These are phyloP conservation scores for Metschnikowia reukaufii DNA, from an alignment of 805 yeast genomes.

Conservation along the genomic window DNA sequence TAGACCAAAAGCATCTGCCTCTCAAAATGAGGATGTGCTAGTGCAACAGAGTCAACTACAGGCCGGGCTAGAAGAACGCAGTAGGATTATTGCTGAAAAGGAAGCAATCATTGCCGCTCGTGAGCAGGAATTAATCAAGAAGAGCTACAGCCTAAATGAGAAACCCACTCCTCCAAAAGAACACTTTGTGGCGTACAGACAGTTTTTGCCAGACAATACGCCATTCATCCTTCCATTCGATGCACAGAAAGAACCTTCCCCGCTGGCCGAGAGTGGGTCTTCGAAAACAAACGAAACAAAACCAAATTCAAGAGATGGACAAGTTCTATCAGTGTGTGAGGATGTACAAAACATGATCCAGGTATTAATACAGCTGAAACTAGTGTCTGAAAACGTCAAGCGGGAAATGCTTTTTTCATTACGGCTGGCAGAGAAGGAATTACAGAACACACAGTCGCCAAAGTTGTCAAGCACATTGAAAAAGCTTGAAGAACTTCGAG, in stretches of 20 bases:
- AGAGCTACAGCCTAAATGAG: not conserved
- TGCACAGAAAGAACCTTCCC: too few species aligned
- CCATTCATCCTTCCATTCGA: not conserved
- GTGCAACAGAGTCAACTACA: not conserved
- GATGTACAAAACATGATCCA: not conserved
- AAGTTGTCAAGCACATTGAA: not conserved
- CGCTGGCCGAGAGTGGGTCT: too few species aligned
- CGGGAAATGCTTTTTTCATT: not conserved
- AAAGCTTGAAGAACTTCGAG: not conserved
- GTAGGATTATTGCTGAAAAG: not conserved
- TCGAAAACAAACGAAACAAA: not conserved
- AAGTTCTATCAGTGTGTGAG: not conserved
- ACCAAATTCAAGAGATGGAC: not conserved
- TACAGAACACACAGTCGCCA: not conserved
- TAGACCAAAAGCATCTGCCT: not conserved
- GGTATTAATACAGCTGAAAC: not conserved
- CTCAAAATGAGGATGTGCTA: constrained; percentile 5
- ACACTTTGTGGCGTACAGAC: constrained; percentile 1
- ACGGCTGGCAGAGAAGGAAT: not conserved
- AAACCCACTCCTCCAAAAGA: not conserved
- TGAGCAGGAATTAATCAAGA: not conserved
- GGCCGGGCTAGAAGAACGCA: constrained; percentile 4
- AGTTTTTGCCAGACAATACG: not conserved
- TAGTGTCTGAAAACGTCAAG: not conserved
- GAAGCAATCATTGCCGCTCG: constrained; percentile 1